These are phyloP conservation scores for Globisporangium recalcitrans DNA, from an alignment of 352 stramenopile genomes.

Conservation along the genomic window DNA sequence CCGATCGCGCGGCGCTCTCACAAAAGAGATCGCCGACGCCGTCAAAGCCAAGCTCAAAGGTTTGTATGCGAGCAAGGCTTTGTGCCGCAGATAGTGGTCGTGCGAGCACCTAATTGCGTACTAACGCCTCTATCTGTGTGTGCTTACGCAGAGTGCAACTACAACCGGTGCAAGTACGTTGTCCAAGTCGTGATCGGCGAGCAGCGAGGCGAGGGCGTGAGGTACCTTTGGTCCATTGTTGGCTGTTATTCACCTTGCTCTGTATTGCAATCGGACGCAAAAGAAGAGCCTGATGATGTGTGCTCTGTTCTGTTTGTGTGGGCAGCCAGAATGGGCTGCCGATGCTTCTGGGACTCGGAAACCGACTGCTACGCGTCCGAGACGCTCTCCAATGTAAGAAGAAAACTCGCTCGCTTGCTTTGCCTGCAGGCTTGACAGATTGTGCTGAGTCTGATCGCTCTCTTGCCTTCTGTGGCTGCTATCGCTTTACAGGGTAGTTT, in stretches of 20 bases:
- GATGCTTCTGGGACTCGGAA: slow-evolving; percentile 88
- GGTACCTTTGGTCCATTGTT: too few species aligned
- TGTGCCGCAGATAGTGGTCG: too few species aligned
- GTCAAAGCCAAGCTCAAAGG: slow-evolving; percentile 84
- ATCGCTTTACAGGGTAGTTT: slow-evolving; percentile 62
- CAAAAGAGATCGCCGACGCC: slow-evolving; percentile 83
- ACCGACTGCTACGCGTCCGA: slow-evolving; percentile 88
- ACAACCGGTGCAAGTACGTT: slow-evolving; percentile 87
- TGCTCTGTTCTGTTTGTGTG: neutral
- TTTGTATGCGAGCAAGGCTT: too few species aligned
- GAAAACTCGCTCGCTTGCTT: too few species aligned
- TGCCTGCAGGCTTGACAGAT: too few species aligned
- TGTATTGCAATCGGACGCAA: too few species aligned
- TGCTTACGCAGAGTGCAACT: slow-evolving; percentile 41
- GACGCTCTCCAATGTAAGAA: slow-evolving; percentile 77
- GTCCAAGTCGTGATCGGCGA: slow-evolving; percentile 90
- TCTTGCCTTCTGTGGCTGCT: too few species aligned
- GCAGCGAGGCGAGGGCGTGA: slow-evolving; percentile 82
- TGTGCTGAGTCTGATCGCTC: too few species aligned
- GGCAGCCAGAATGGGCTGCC: slow-evolving; percentile 73
- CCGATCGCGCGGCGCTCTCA: slow-evolving; percentile 66
- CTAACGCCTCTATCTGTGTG: neutral
- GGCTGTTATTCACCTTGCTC: too few species aligned
- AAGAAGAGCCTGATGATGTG: too few species aligned
- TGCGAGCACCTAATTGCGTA: too few species aligned